Conservation (phyloP, 495 filamentous ascomycete species). For the Daldinia grandis region DNA sequence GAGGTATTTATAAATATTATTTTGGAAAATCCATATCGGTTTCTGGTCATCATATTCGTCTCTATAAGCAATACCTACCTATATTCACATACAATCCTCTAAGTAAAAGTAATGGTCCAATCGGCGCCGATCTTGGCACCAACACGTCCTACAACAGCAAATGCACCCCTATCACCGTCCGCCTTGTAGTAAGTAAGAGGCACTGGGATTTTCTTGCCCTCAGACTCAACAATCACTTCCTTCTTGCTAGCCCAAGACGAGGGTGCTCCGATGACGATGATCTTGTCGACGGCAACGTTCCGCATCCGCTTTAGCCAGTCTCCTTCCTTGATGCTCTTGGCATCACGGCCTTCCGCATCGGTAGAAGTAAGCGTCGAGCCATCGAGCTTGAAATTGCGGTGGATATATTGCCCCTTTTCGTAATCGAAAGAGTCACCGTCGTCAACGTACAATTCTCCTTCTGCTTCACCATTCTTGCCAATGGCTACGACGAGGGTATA, state of each 20-base stretch:
- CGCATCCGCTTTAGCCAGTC: constrained; percentile 80
- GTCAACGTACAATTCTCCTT: constrained; percentile 87
- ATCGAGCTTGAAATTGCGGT: constrained; percentile 74
- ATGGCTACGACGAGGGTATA: constrained; percentile 88
- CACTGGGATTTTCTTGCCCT: constrained; percentile 68
- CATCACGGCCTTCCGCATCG: constrained; percentile 60
- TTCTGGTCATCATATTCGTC: constrained; percentile 21
- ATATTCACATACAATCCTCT: constrained; percentile 8
- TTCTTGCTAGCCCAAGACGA: constrained; percentile 72
- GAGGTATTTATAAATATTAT: too few relatives aligned
- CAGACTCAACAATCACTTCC: constrained; percentile 72
- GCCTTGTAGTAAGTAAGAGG: constrained; percentile 69
- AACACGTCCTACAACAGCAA: constrained; percentile 83
- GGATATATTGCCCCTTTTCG: constrained; percentile 82
- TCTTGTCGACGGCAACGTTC: constrained; percentile 78
- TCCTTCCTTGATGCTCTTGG: constrained; percentile 69
- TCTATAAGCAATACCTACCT: constrained; percentile 5
- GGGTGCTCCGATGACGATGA: constrained; percentile 82
- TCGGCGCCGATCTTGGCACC: constrained; percentile 77
- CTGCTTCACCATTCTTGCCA: constrained; percentile 73
- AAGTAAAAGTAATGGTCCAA: constrained; percentile 74
- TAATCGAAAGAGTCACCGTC: constrained; percentile 94
- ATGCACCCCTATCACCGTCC: constrained; percentile 70
- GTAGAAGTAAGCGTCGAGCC: constrained; percentile 62
- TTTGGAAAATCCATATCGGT: not conserved